Evolutionary conservation across 148 eudicot species (phyloP).

Genomic region (Diospyros lotus): DNA sequence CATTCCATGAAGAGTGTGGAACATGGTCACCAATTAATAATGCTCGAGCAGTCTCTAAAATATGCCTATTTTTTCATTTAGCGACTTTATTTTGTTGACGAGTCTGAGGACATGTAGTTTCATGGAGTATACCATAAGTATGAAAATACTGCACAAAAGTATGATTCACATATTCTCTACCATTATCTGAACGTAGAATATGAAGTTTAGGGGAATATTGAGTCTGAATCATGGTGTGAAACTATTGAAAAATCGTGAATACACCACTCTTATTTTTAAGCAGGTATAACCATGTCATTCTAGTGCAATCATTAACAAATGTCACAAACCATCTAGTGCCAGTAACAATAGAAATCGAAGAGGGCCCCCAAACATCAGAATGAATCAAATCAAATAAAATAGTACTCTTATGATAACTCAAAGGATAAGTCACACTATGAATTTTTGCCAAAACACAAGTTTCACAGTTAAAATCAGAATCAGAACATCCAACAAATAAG

Average conservation of each 20-base stretch:
- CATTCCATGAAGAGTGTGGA: not conserved
- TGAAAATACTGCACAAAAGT: not conserved
- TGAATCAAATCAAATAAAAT: not conserved
- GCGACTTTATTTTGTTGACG: slow-evolving; percentile 14
- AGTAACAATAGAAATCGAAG: not conserved
- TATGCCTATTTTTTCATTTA: slow-evolving; percentile 5
- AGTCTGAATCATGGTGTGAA: not conserved
- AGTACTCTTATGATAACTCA: not conserved
- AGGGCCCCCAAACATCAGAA: not conserved
- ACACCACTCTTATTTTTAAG: not conserved
- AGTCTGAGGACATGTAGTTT: not conserved
- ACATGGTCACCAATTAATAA: not conserved
- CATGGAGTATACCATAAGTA: not conserved
- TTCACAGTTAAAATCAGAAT: not conserved
- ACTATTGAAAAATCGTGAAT: not conserved
- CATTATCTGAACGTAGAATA: not conserved
- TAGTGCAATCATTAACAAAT: not conserved
- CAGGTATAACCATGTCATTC: slow-evolving; percentile 3
- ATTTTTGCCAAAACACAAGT: not conserved
- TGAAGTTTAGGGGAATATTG: not conserved
- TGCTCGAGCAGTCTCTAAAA: slow-evolving; percentile 9
- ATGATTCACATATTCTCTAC: slow-evolving; percentile 1
- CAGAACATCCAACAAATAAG: not conserved
- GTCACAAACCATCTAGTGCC: not conserved
- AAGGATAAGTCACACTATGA: not conserved